A percentile compares a stretch with the other conserved stretches of the same genome.
Conservation (phyloP, 805 yeast genomes). For the Cyberlindnera amylophila region DNA sequence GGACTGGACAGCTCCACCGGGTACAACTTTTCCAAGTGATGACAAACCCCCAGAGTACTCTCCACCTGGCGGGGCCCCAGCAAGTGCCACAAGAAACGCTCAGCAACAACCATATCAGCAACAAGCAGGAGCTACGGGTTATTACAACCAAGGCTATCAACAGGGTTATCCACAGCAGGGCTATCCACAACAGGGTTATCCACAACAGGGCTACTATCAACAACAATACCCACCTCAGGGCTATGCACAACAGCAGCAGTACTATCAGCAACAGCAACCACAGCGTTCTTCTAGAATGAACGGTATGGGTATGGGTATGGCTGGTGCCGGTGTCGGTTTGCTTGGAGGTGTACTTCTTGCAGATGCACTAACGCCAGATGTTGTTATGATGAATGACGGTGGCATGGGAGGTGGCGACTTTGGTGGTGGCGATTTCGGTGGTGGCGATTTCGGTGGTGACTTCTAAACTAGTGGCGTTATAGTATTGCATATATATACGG, state of each 20-base stretch:
- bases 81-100: background rate
- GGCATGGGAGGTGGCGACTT: slow-evolving; percentile 36
- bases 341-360: slow-evolving; percentile 31
- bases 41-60: slow-evolving; percentile 42
- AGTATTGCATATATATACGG: background rate
- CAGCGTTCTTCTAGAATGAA: slow-evolving; percentile 29
- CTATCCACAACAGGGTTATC: slow-evolving; percentile 11
- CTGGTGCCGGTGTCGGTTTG: slow-evolving; percentile 30
- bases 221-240: slow-evolving; percentile 20
- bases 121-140: slow-evolving; percentile 4
- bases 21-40: slow-evolving; percentile 41
- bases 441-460: slow-evolving; percentile 21
- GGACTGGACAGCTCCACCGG: slow-evolving; percentile 86
- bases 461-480: slow-evolving; percentile 3
- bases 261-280: slow-evolving; percentile 23
- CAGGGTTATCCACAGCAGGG: slow-evolving; percentile 12
- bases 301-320: slow-evolving; percentile 25
- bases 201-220: slow-evolving; percentile 27
- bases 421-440: slow-evolving; percentile 25
- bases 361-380: slow-evolving; percentile 25
- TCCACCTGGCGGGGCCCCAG: slow-evolving; percentile 10
- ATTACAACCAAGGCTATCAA: slow-evolving; percentile 3
- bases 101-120: slow-evolving; percentile 6
- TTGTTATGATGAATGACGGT: slow-evolving; percentile 27
- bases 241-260: slow-evolving; percentile 27